Base-by-base conservation (phyloP, 225 moss, liverwort and hornwort species). In the Antitrichia curtipendula region DNA sequence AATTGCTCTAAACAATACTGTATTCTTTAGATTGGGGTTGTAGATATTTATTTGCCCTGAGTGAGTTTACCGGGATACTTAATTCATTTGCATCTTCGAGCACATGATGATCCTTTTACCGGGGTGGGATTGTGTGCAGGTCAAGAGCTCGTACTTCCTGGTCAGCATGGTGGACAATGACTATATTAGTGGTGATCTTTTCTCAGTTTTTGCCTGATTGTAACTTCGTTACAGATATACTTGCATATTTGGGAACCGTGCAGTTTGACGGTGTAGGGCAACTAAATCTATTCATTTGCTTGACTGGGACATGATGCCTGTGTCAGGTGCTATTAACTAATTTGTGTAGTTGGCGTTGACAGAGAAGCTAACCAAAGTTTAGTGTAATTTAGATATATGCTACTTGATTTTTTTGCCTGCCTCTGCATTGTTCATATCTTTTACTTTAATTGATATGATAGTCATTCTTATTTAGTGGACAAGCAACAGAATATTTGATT, bases 91-190 rank as follows among this genome's bases (percentile, higher is more conserved):
- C 58, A 64, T 57, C n/a, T 81, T 81, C 38, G 43, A 82, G 52
- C 18, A 32, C 29, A 74, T 75, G 16, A 60, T 77, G 24, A 78
- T 79, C 17, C 60, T 86, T 11, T 64, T 24, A 16, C 36, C 28
- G 10, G 32, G 27, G 69, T 84, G 71, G 70, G 56, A 40, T 47
- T 77, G 47, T 86, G 27, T 89, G 85, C 94, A 97, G 97, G 89
- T 96, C 52, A 95, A 94, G 87, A 87, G 60, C 75, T 95, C 97
- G 8, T 93, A 92, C 88, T 97, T 90, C 81, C 87, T 97, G 36
- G 93, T 97, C 78, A 95, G 97, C 85, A 89, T 97, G 90, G 95
- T 96, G 60, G 97, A 96, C 88, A 97, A 97, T 59, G 93, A 97
- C 89, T 96, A 95, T 58, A 89, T 96, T 75, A 91, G 75, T 45